Conservation (phyloP, 2,329 filamentous ascomycete genomes). For the Sphaerulina vaccinii region DNA sequence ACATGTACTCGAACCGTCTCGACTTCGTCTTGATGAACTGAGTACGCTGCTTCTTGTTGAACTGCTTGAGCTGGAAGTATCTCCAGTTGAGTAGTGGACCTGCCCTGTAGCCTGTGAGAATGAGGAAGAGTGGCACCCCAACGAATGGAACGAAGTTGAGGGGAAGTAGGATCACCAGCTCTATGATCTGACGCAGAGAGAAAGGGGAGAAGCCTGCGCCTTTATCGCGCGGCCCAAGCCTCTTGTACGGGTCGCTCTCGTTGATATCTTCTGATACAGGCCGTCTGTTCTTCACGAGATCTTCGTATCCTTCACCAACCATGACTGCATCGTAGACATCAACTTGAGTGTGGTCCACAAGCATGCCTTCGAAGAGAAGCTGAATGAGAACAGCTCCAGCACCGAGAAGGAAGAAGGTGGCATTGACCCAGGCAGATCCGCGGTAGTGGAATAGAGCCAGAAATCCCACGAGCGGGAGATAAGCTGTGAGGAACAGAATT, state of each 20-base stretch:
- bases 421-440: slow-evolving; percentile 83
- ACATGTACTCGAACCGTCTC: slow-evolving; percentile 79
- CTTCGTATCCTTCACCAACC: slow-evolving; percentile 68
- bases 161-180: slow-evolving; percentile 66
- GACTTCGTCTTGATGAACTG: slow-evolving; percentile 62
- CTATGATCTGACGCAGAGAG: slow-evolving; percentile 83
- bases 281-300: slow-evolving; percentile 61
- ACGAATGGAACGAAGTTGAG: slow-evolving; percentile 84
- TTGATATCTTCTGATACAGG: slow-evolving; percentile 68
- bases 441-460: slow-evolving; percentile 79
- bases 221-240: slow-evolving; percentile 77
- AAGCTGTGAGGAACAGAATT: slow-evolving; percentile 84
- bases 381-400: slow-evolving; percentile 63
- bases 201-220: slow-evolving; percentile 82
- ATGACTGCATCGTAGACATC: slow-evolving; percentile 81
- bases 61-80: slow-evolving; percentile 77
- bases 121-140: slow-evolving; percentile 79
- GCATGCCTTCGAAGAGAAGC: slow-evolving; percentile 53
- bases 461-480: slow-evolving; percentile 85
- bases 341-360: slow-evolving; percentile 70
- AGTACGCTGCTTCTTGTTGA: slow-evolving; percentile 72
- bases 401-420: slow-evolving; percentile 75
- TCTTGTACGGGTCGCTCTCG: slow-evolving; percentile 70
- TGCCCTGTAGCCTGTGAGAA: slow-evolving; percentile 81
- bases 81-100: slow-evolving; percentile 89